phyloP scores from a whole-genome alignment of 352 stramenopile species.

The Globisporangium mamillatum region DNA sequence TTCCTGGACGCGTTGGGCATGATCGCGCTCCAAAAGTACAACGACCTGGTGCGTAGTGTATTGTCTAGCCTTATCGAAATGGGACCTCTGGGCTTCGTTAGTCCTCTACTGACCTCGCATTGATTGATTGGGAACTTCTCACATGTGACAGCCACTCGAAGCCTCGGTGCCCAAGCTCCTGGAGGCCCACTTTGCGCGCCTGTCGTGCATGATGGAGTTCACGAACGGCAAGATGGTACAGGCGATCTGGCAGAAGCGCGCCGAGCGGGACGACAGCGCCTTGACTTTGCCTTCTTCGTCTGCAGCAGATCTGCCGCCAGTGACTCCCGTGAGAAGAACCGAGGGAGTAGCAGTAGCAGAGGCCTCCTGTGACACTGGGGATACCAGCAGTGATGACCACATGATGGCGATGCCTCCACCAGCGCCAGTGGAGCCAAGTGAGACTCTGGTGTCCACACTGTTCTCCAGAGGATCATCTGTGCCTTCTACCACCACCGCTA shows the following conservation, averaged over 20 bases:
- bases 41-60: conserved; percentile 44
- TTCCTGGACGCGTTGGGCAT: conserved; percentile 85
- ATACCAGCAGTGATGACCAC: neutral
- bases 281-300: neutral
- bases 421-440: neutral
- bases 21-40: conserved; percentile 83
- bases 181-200: conserved; percentile 56
- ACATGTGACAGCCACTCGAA: conserved; percentile 39
- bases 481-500: neutral
- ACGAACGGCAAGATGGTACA: conserved; percentile 59
- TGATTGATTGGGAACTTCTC: neutral
- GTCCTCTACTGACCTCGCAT: neutral
- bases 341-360: neutral
- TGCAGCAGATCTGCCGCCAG: neutral
- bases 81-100: neutral
- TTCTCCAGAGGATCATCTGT: neutral
- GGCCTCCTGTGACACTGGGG: neutral
- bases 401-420: neutral
- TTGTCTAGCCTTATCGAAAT: neutral
- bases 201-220: conserved; percentile 66
- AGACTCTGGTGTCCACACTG: neutral
- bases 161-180: conserved; percentile 62
- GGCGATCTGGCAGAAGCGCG: conserved; percentile 59
- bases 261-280: conserved; percentile 34
- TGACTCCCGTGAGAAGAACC: neutral